These are phyloP conservation scores for Physcia stellaris DNA, from an alignment of 495 filamentous ascomycete species.

Conservation along the genomic window DNA sequence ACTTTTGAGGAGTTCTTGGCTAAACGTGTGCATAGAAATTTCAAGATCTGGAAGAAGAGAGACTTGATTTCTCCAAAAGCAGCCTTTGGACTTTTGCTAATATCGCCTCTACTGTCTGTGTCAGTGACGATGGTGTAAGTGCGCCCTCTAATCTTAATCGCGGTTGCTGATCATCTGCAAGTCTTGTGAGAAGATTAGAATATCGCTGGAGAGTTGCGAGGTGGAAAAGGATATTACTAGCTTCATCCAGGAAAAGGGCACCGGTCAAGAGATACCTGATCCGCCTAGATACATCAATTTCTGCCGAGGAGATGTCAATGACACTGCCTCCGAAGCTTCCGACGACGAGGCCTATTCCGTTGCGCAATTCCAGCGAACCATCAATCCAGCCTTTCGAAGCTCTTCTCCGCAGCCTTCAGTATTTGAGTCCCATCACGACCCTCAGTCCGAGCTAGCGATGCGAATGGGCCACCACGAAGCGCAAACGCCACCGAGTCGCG, in stretches of 20 bases:
- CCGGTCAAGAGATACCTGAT: slow-evolving; percentile 94
- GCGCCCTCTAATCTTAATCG: neutral
- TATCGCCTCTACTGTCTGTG: slow-evolving; percentile 93
- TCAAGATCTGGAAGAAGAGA: slow-evolving; percentile 96
- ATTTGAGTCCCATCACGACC: slow-evolving; percentile 81
- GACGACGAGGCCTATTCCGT: slow-evolving; percentile 82
- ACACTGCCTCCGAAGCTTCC: slow-evolving; percentile 65
- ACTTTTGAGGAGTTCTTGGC: too few species aligned
- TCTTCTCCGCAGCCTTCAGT: slow-evolving; percentile 82
- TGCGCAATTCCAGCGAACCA: slow-evolving; percentile 86
- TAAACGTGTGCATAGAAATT: slow-evolving; percentile 53
- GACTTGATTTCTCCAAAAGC: slow-evolving; percentile 91
- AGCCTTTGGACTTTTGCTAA: slow-evolving; percentile 98
- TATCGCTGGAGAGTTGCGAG: slow-evolving; percentile 88
- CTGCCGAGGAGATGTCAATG: slow-evolving; percentile 76
- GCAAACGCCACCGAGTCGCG: slow-evolving; percentile 33
- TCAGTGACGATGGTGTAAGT: slow-evolving; percentile 83
- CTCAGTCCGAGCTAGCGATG: slow-evolving; percentile 50
- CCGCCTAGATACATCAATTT: slow-evolving; percentile 98
- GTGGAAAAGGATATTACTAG: slow-evolving; percentile 85
- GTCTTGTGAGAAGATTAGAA: slow-evolving; percentile 91
- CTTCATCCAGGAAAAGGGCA: slow-evolving; percentile 85
- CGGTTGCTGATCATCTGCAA: slow-evolving; percentile 19
- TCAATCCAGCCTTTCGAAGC: slow-evolving; percentile 87
- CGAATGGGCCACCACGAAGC: slow-evolving; percentile 46